phyloP scores from a whole-genome alignment of 768 basidiomycete species.

The Russula emetica region DNA sequence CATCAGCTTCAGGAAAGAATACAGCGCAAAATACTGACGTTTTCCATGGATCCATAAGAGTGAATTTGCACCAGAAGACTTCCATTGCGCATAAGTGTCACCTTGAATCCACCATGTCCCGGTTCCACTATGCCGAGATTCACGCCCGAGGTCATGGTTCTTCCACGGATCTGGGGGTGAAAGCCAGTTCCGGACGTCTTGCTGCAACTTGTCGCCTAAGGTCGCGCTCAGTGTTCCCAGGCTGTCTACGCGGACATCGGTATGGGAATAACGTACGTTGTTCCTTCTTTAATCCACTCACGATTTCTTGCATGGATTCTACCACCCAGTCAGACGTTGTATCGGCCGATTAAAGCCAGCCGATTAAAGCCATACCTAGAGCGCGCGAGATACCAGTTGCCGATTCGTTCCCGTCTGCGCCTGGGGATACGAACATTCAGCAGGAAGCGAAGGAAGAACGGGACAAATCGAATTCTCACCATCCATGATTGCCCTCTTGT shows the following conservation, averaged over 20 bases:
- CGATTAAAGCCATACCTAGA: not conserved
- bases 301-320: slow-evolving; percentile 1
- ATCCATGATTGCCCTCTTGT: no score
- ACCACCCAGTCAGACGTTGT: not conserved
- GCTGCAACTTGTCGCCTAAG: not conserved
- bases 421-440: not conserved
- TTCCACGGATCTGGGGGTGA: slow-evolving; percentile 9
- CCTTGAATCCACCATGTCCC: not conserved
- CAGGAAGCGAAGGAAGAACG: no score
- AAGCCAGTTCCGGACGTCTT: slow-evolving; percentile 1
- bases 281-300: not conserved
- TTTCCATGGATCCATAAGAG: slow-evolving; percentile 15
- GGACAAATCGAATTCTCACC: not conserved
- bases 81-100: not conserved
- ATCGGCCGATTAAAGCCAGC: not conserved
- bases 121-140: not conserved
- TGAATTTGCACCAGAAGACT: not conserved
- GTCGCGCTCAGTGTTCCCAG: not conserved
- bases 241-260: not conserved
- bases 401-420: not conserved
- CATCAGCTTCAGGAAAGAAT: not conserved
- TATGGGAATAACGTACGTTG: not conserved
- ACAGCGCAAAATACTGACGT: not conserved
- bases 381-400: not conserved
- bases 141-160: not conserved